A percentile compares a stretch with the other conserved stretches of the same genome.
Evolutionary conservation across 257 asterid species (phyloP).

Genomic region (Prunella vulgaris): DNA sequence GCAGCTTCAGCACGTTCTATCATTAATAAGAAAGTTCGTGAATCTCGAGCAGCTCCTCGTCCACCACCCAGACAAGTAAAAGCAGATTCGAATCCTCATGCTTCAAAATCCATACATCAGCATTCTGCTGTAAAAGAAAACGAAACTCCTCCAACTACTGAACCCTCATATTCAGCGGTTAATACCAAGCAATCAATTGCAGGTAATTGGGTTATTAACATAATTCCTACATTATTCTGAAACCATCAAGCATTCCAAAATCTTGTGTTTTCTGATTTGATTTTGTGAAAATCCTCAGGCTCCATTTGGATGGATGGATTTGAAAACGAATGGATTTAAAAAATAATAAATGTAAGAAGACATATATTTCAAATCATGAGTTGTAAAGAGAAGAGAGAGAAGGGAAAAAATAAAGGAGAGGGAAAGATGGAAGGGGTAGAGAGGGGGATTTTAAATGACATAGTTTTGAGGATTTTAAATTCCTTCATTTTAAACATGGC

Average conservation of each 20-base stretch:
- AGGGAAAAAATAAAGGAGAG: too few species aligned
- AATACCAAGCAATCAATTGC: slow-evolving; percentile 32
- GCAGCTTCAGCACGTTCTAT: slow-evolving; percentile 85
- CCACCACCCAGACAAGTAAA: slow-evolving; percentile 34
- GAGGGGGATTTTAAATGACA: too few species aligned
- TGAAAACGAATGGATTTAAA: too few species aligned
- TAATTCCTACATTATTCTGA: background rate
- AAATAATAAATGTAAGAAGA: too few species aligned
- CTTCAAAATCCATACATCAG: slow-evolving; percentile 19
- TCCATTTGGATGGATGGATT: too few species aligned
- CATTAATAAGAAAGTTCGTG: slow-evolving; percentile 64
- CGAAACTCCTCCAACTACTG: slow-evolving; percentile 24
- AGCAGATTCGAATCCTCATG: slow-evolving; percentile 22
- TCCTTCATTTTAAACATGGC: too few species aligned
- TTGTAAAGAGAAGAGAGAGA: too few species aligned
- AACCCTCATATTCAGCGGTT: slow-evolving; percentile 22
- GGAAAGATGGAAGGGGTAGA: too few species aligned
- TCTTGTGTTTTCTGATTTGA: background rate
- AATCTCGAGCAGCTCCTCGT: slow-evolving; percentile 46
- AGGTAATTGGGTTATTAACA: slow-evolving; percentile 37
- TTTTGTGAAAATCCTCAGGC: background rate
- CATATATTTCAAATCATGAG: too few species aligned
- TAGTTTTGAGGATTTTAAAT: too few species aligned
- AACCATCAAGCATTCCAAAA: background rate
- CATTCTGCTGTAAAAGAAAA: slow-evolving; percentile 17